phyloP scores from a whole-genome alignment of 2,329 filamentous ascomycete species.

The Curvularia verruculosa region DNA sequence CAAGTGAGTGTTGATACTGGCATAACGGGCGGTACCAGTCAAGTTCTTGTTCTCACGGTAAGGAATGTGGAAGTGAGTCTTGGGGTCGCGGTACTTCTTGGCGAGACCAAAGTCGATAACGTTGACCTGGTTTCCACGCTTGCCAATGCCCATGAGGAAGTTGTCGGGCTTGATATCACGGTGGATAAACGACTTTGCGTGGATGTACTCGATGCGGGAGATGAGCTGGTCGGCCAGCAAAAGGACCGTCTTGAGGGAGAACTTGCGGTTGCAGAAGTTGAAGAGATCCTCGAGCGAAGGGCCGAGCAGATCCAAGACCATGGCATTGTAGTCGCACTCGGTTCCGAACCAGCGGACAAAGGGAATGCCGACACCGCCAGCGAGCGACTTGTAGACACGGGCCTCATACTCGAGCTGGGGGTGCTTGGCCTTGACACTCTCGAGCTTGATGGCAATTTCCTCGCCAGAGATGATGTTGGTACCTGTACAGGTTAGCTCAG shows the following conservation, averaged over 20 bases:
- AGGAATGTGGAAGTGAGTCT: conserved; percentile 99
- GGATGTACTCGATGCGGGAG: conserved; percentile 98
- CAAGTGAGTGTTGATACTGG: conserved; percentile 97
- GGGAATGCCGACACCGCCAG: conserved; percentile 95
- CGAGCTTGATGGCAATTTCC: conserved; percentile 99
- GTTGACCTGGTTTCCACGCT: conserved; percentile 99
- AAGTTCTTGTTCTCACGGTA: conserved; percentile 99
- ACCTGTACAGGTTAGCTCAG: conserved; percentile 58
- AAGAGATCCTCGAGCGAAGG: conserved; percentile 97
- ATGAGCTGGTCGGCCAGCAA: conserved; percentile 97
- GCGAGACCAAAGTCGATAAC: conserved; percentile 98
- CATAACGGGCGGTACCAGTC: conserved; percentile 97
- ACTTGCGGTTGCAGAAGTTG: conserved; percentile 99
- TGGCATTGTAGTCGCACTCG: conserved; percentile 99
- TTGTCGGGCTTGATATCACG: conserved; percentile 99
- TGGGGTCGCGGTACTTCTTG: conserved; percentile 99
- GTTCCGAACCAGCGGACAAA: conserved; percentile 99
- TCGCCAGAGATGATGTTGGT: conserved; percentile 99
- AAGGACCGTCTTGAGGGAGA: conserved; percentile 97
- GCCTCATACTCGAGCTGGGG: conserved; percentile 99
- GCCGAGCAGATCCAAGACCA: conserved; percentile 96
- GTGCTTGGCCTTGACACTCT: conserved; percentile 99
- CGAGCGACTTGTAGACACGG: conserved; percentile 86
- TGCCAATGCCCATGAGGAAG: conserved; percentile 99
- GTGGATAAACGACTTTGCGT: conserved; percentile 99